Percentiles rank a stretch among this genome's conserved stretches.
These are phyloP conservation scores for Aureobasidium uvarum DNA, from an alignment of 2,329 filamentous ascomycete genomes.

Conservation along the genomic window DNA sequence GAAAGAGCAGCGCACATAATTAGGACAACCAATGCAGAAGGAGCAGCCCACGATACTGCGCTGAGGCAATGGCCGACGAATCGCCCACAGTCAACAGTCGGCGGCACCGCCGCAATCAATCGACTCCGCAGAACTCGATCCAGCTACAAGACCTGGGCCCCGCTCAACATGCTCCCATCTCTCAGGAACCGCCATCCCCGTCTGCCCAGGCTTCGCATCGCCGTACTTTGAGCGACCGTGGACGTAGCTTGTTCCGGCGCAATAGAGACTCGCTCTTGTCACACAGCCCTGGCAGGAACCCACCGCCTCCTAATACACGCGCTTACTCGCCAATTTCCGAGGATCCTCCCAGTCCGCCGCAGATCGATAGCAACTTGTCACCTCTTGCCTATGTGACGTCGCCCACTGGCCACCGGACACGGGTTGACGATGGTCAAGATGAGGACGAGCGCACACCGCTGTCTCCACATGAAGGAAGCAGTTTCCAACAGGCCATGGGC, in stretches of 20 bases:
- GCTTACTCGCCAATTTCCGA: slow-evolving; percentile 25
- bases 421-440: slow-evolving; percentile 31
- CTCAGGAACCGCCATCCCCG: slow-evolving; percentile 31
- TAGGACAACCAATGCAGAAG: slow-evolving; percentile 17
- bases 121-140: slow-evolving; percentile 60
- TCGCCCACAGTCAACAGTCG: slow-evolving; percentile 29
- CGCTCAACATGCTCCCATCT: slow-evolving; percentile 35
- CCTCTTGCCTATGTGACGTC: slow-evolving; percentile 41
- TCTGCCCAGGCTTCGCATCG: slow-evolving; percentile 36
- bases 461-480: slow-evolving; percentile 47
- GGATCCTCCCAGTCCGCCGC: slow-evolving; percentile 6
- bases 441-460: slow-evolving; percentile 41
- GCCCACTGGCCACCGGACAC: slow-evolving; percentile 37
- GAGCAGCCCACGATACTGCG: slow-evolving; percentile 1
- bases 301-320: slow-evolving; percentile 12
- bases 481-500: slow-evolving; percentile 51
- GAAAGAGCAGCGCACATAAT: slow-evolving; percentile 14
- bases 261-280: slow-evolving; percentile 43
- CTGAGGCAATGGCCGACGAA: slow-evolving; percentile 37
- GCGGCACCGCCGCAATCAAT: slow-evolving; percentile 47
- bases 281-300: slow-evolving; percentile 43
- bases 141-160: slow-evolving; percentile 60
- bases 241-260: slow-evolving; percentile 47
- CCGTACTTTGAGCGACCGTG: slow-evolving; percentile 50
- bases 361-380: slow-evolving; percentile 21